A percentile compares a stretch with the other conserved stretches of the same genome.
Conservation (phyloP, 2,329 filamentous ascomycete species). For the Pseudocercospora fuligena region DNA sequence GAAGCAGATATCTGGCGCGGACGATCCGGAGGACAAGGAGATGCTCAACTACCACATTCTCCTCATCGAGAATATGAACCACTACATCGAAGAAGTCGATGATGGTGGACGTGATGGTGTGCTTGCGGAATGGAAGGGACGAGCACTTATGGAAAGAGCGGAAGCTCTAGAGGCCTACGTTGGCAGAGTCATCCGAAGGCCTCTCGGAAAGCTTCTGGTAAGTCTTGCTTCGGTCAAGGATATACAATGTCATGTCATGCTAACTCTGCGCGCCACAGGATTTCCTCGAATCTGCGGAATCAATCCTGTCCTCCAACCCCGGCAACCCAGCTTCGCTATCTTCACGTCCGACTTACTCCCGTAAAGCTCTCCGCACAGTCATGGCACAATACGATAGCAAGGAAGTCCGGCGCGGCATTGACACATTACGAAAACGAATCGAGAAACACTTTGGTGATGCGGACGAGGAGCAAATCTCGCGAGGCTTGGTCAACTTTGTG, state of each 20-base stretch:
- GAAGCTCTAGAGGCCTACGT: constrained; percentile 91
- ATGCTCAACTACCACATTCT: constrained; percentile 96
- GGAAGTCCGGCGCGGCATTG: constrained; percentile 84
- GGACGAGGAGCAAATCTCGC: constrained; percentile 71
- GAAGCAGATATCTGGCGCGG: constrained; percentile 47
- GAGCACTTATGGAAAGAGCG: constrained; percentile 75
- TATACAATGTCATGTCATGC: constrained; percentile 2
- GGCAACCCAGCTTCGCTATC: constrained; percentile 67
- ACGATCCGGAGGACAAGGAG: constrained; percentile 90
- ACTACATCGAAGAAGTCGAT: constrained; percentile 91
- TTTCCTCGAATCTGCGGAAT: constrained; percentile 87
- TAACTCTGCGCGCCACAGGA: constrained; percentile 55
- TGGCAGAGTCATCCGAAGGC: constrained; percentile 83
- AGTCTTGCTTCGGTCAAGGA: constrained; percentile 29
- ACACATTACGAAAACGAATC: constrained; percentile 79
- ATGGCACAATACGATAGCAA: constrained; percentile 78
- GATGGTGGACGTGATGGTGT: constrained; percentile 67
- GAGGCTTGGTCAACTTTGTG: constrained; percentile 63
- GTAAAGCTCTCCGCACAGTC: constrained; percentile 83
- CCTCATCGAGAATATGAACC: constrained; percentile 98
- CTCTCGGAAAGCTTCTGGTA: constrained; percentile 80
- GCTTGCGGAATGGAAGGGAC: constrained; percentile 80
- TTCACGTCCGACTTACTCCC: constrained; percentile 80
- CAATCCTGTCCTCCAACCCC: constrained; percentile 58
- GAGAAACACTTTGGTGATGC: constrained; percentile 97